Evolutionary conservation across 345 rosid species (phyloP).

Genomic region (Eucalyptus microcorys): DNA sequence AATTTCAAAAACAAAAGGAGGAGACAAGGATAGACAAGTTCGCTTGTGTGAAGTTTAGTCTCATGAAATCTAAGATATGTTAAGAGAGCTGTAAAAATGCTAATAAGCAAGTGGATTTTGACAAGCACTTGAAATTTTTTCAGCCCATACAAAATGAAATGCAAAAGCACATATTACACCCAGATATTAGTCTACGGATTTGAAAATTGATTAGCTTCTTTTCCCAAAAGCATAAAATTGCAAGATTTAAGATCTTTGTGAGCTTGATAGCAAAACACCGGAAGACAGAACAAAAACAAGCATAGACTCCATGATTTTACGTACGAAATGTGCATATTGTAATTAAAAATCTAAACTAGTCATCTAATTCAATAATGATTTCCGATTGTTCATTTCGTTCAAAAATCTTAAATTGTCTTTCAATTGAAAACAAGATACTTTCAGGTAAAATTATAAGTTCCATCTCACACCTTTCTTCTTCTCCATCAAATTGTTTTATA

Average conservation of each 20-base stretch:
- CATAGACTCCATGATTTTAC: not conserved
- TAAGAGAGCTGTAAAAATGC: not conserved
- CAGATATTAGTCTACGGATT: not conserved
- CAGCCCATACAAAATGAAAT: not conserved
- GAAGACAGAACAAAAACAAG: not conserved
- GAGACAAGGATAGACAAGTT: not conserved
- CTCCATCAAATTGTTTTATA: not conserved
- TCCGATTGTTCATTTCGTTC: not conserved
- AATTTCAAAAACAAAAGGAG: not conserved
- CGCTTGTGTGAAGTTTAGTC: not conserved
- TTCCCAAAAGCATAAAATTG: not conserved
- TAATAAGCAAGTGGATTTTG: not conserved
- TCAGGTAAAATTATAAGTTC: not conserved
- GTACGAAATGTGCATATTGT: not conserved
- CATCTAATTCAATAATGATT: not conserved
- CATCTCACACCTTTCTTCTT: not conserved
- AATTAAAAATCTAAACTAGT: not conserved
- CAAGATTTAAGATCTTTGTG: not conserved
- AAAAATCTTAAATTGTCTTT: not conserved
- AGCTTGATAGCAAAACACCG: not conserved
- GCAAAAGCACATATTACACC: not conserved
- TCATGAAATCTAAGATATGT: not conserved
- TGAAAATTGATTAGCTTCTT: not conserved
- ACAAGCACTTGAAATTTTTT: not conserved
- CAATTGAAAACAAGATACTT: not conserved